Percentiles rank a stretch among this genome's conserved stretches.
Evolutionary conservation across 1,284 basidiomycete species (phyloP).

Genomic region (Cryptococcus sp.): DNA sequence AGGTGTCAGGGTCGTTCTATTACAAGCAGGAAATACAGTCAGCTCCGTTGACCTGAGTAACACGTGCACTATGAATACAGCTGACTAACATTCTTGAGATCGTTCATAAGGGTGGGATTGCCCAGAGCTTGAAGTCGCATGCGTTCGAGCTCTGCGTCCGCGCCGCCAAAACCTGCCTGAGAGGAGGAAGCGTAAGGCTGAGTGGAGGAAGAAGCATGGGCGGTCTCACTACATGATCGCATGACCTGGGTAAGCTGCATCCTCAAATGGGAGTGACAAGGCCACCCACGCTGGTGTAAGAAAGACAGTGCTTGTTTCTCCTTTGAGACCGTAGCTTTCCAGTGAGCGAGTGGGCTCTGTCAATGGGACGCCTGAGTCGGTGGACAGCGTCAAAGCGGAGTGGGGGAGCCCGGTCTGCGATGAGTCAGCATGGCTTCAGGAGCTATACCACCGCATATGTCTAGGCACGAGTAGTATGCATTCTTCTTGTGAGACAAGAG

Average conservation of each 20-base stretch:
- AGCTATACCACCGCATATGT: conserved; percentile 6
- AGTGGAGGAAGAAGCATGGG: conserved; percentile 19
- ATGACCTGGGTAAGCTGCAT: conserved; percentile 3
- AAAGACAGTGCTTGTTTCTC: conserved; percentile 41
- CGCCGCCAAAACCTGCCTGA: conserved; percentile 23
- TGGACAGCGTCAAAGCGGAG: conserved; percentile 30
- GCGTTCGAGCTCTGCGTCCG: conserved; percentile 81
- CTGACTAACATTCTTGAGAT: conserved; percentile 66
- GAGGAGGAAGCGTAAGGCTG: conserved; percentile 33
- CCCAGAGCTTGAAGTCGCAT: conserved; percentile 85
- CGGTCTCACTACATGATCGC: conserved; percentile 32
- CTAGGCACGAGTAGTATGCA: no score
- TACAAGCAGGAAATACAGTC: neutral
- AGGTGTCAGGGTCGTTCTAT: conserved; percentile 77
- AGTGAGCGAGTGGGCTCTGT: conserved; percentile 32
- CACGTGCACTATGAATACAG: neutral
- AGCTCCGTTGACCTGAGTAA: neutral
- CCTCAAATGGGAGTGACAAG: neutral
- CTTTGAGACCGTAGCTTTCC: conserved; percentile 42
- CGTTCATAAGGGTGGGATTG: conserved; percentile 74
- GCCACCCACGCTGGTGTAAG: conserved; percentile 42
- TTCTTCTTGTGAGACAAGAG: neutral
- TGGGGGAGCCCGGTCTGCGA: conserved; percentile 36
- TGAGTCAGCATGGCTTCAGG: neutral
- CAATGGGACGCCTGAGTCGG: conserved; percentile 44